Percentiles rank a stretch among this genome's conserved stretches.
Conservation (phyloP, 441 rosid species). For the Populus hybrid region DNA sequence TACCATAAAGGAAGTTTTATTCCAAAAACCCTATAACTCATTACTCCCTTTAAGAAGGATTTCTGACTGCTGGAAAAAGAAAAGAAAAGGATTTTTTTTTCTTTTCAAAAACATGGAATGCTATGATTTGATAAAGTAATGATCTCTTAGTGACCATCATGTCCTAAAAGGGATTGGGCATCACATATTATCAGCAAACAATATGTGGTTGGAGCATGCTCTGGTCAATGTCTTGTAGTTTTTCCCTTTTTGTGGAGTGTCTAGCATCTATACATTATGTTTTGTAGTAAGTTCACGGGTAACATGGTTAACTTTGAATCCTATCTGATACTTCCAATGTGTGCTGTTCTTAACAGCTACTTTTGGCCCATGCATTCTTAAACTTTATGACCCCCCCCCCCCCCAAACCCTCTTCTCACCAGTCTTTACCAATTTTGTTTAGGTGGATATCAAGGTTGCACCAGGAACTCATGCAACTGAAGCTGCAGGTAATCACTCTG, state of each 20-base stretch:
- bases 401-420: too few relatives aligned
- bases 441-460: conserved; percentile 91
- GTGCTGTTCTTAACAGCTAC: not conserved
- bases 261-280: too few relatives aligned
- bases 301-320: not conserved
- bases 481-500: conserved; percentile 61
- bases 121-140: not conserved
- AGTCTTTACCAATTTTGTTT: conserved; percentile 13
- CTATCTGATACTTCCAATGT: not conserved
- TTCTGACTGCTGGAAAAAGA: not conserved
- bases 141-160: not conserved
- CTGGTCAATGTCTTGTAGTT: not conserved
- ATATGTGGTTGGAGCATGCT: not conserved
- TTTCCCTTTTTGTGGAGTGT: too few relatives aligned
- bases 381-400: not conserved
- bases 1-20: not conserved
- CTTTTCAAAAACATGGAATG: not conserved
- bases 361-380: not conserved
- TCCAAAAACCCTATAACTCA: not conserved
- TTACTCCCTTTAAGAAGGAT: not conserved
- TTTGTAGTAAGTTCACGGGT: too few relatives aligned
- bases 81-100: too few relatives aligned
- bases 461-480: conserved; percentile 95
- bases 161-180: not conserved
- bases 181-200: not conserved